Evolutionary conservation across 2,329 filamentous ascomycete species (phyloP), one percentile per base, ranked within the genome.

Genomic region (Fonsecaea pugnacius): DNA sequence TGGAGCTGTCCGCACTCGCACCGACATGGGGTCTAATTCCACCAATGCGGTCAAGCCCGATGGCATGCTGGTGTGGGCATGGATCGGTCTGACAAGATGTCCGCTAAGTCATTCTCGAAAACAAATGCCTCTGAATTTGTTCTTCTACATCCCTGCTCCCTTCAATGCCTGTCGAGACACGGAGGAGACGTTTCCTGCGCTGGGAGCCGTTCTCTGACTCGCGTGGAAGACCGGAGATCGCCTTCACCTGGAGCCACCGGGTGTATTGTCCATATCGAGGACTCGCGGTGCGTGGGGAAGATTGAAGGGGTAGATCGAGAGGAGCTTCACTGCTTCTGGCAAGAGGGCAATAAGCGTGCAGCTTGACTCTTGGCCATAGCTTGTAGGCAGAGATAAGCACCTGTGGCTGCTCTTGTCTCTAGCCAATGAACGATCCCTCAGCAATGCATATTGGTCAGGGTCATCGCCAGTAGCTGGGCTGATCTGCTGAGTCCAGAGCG

Each of bases 1-100:
- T 27, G 7, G 35, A 38, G 8, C 9, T 24, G 33, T 32, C 8
- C 14, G 55, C 10, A 33, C 9, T 48, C 21, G 43, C 43, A 24
- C 21, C 18, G 21, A 24, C 43, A 30, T 30, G 27, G 27, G 27
- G 27, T 30, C 43, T 48, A 21, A 24, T 48, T 48, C 43, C 9
- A 48, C 38, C 16, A 12, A 57, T 43, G 32, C 55, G 55, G 38
- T 43, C 38, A 27, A 30, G 51, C 9, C 43, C 43, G 43, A 24
- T 21, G 18, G 38, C 16, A 3, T 14, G 4, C 43, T 27, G 43
- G 21, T 48, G 9, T 48, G 43, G 43, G 10, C 43, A 27, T 18
- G 43, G 43, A 24, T 48, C 12, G 43, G 10, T 27, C 21, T 10
- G 12, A 18, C 38, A 9, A 43, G 16, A 6, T 14, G 18, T 18